Evolutionary conservation across 2,329 filamentous ascomycete genomes (phyloP).

Genomic region (Talaromyces funiculosus): DNA sequence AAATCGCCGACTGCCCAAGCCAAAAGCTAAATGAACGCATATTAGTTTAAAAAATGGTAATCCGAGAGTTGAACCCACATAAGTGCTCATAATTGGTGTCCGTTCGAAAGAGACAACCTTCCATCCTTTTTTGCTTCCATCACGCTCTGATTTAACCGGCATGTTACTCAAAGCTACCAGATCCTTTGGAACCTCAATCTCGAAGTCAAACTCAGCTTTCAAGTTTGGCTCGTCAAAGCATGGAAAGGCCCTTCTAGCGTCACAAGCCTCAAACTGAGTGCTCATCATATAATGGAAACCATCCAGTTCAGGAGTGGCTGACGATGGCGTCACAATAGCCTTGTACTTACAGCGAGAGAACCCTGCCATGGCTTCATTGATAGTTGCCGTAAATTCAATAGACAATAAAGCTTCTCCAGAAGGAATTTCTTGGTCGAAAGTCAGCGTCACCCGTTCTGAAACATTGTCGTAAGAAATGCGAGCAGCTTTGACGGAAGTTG

Average conservation of each 20-base stretch:
- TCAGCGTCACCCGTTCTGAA: slow-evolving; percentile 74
- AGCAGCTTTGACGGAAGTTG: slow-evolving; percentile 46
- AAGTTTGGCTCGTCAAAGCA: slow-evolving; percentile 98
- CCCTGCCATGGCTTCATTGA: slow-evolving; percentile 88
- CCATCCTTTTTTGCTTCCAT: slow-evolving; percentile 61
- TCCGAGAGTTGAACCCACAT: slow-evolving; percentile 41
- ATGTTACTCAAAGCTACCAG: slow-evolving; percentile 92
- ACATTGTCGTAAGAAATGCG: slow-evolving; percentile 74
- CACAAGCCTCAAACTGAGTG: slow-evolving; percentile 96
- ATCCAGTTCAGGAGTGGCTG: slow-evolving; percentile 69
- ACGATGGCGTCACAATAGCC: slow-evolving; percentile 63
- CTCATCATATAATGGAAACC: slow-evolving; percentile 71
- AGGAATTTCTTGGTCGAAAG: slow-evolving; percentile 67
- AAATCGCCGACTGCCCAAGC: slow-evolving; percentile 97
- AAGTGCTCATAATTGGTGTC: slow-evolving; percentile 85
- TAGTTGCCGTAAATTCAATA: slow-evolving; percentile 70
- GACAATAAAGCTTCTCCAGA: slow-evolving; percentile 62
- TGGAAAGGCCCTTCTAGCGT: slow-evolving; percentile 89
- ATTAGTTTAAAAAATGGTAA: not conserved
- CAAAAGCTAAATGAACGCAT: slow-evolving; percentile 55
- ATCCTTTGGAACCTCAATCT: slow-evolving; percentile 83
- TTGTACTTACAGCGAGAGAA: slow-evolving; percentile 96
- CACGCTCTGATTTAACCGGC: slow-evolving; percentile 69
- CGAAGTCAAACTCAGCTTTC: slow-evolving; percentile 91
- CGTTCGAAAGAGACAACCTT: slow-evolving; percentile 71